Conservation (phyloP, 495 filamentous ascomycete species). For the Neurospora sp. region DNA sequence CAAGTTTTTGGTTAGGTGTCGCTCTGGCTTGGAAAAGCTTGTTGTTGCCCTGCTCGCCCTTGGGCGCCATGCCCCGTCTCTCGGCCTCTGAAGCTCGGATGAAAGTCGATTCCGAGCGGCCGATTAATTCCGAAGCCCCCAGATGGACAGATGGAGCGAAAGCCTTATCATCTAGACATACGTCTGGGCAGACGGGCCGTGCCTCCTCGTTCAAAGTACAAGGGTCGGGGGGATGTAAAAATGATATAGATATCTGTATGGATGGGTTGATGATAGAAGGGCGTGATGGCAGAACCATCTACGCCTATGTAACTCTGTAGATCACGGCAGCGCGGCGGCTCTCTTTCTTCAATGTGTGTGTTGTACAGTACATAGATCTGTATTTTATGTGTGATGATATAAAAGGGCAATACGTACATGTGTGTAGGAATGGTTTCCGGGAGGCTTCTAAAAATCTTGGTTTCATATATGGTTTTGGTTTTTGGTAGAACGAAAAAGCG, state of each 20-base stretch:
- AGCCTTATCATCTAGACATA: not conserved
- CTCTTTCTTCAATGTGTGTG: not conserved
- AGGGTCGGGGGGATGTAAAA: not conserved
- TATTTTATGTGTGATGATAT: not conserved
- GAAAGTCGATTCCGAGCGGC: not conserved
- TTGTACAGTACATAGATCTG: not conserved
- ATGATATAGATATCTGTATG: not conserved
- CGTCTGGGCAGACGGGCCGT: not conserved
- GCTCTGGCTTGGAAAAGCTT: not conserved
- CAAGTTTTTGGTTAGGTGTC: not conserved
- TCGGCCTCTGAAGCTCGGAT: not conserved
- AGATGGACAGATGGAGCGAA: not conserved
- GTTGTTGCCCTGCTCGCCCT: not conserved
- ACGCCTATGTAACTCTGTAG: not conserved
- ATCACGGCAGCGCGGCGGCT: not conserved
- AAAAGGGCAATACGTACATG: not conserved
- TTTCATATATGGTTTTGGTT: not conserved
- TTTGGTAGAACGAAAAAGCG: not conserved
- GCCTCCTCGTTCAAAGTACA: not conserved
- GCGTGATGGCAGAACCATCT: not conserved
- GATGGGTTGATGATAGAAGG: not conserved
- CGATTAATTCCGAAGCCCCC: not conserved
- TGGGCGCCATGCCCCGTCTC: not conserved
- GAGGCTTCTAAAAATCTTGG: not conserved
- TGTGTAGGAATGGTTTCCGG: not conserved